Percentiles rank a stretch among this genome's conserved stretches.
Conservation (phyloP, 2,329 filamentous ascomycete genomes). For the Diaporthe longicolla region DNA sequence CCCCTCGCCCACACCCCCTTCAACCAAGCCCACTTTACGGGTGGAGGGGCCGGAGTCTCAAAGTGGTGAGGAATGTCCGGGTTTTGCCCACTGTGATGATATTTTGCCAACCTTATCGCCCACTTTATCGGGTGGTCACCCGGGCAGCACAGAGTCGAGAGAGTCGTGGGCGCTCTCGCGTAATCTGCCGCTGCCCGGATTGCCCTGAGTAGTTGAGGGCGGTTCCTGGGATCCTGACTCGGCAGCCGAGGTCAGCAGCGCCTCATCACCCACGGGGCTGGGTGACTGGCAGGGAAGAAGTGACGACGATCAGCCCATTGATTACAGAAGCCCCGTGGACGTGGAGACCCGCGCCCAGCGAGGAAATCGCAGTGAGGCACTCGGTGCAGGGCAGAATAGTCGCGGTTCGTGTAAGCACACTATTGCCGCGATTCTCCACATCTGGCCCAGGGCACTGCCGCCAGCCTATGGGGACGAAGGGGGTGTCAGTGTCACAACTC, state of each 20-base stretch:
- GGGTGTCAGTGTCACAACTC: constrained; percentile 19
- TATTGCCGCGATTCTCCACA: neutral
- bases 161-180: neutral
- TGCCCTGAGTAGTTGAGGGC: neutral
- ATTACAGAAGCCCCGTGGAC: neutral
- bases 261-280: neutral
- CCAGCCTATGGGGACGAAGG: neutral
- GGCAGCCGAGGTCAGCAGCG: constrained; percentile 9
- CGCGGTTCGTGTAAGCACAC: neutral
- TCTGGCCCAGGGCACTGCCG: neutral
- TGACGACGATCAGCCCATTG: neutral
- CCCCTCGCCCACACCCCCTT: neutral
- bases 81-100: neutral
- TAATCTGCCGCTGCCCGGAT: constrained; percentile 22
- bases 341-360: neutral
- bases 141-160: too few species aligned
- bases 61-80: constrained; percentile 28
- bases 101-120: constrained; percentile 23
- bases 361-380: too few species aligned
- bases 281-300: neutral
- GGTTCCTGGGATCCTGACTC: constrained; percentile 25
- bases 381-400: neutral
- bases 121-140: constrained; percentile 11
- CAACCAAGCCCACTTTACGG: neutral
- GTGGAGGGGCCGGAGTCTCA: constrained; percentile 16